A percentile compares a stretch with the other conserved stretches of the same genome.
phyloP scores from a whole-genome alignment of 306 rosid species.

The Acacia confusa region DNA sequence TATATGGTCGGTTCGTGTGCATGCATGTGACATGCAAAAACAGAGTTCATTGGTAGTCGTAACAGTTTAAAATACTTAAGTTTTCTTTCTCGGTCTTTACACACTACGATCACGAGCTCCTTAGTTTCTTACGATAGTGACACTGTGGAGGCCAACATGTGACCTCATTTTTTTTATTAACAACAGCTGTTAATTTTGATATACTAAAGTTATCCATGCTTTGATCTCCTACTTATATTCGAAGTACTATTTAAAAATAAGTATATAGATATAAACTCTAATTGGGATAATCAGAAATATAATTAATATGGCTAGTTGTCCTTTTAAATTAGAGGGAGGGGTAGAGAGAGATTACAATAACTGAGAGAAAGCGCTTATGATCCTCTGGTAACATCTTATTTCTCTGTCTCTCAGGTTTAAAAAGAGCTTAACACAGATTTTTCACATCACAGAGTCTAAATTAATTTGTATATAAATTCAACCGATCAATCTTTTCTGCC shows the following conservation, averaged over 20 bases:
- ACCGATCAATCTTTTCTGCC: slow-evolving; percentile 12
- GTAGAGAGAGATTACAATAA: not conserved
- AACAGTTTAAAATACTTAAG: not conserved
- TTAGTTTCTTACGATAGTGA: not conserved
- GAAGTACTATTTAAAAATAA: too few relatives aligned
- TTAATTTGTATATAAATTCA: not conserved
- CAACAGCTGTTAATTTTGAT: too few relatives aligned
- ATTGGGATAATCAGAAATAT: not conserved
- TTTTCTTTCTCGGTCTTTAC: not conserved
- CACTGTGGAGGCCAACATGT: not conserved
- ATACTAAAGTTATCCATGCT: too few relatives aligned
- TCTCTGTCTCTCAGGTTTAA: not conserved
- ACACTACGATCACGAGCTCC: not conserved
- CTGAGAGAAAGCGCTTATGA: not conserved
- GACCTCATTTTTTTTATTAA: not conserved
- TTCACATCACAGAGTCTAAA: not conserved
- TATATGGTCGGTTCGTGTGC: not conserved
- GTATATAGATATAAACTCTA: not conserved
- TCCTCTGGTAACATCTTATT: not conserved
- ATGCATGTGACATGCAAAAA: slow-evolving; percentile 1
- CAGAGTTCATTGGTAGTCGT: not conserved
- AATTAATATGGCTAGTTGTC: not conserved
- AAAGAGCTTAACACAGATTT: not conserved
- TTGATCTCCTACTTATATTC: too few relatives aligned
- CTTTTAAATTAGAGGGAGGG: not conserved